Conservation (phyloP, 306 rosid genomes). For the Betula pendula region DNA sequence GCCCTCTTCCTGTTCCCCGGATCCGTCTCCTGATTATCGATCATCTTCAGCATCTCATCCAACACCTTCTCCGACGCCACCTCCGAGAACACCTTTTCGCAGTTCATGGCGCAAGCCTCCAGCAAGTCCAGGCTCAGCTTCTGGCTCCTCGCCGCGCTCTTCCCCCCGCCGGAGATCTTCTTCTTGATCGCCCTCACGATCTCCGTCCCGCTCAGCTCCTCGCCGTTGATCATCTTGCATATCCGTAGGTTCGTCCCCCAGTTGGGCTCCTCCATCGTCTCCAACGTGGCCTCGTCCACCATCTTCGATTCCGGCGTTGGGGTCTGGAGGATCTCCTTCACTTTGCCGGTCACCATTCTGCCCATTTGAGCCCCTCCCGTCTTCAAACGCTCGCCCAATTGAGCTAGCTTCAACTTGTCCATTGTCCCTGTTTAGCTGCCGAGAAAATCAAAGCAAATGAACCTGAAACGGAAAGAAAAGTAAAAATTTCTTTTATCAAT, state of each 20-base stretch:
- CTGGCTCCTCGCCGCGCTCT: slow-evolving; percentile 36
- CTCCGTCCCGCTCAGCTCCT: slow-evolving; percentile 60
- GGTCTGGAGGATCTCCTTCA: slow-evolving; percentile 66
- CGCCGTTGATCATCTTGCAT: slow-evolving; percentile 62
- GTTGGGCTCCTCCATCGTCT: slow-evolving; percentile 59
- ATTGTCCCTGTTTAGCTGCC: slow-evolving; percentile 11
- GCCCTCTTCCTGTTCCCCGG: slow-evolving; percentile 42
- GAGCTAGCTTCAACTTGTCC: slow-evolving; percentile 65
- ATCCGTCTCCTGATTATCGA: slow-evolving; percentile 47
- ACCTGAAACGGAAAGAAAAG: not conserved
- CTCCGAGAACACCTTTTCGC: slow-evolving; percentile 80
- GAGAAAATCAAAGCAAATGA: not conserved
- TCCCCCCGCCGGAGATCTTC: slow-evolving; percentile 48
- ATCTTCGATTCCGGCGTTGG: slow-evolving; percentile 75
- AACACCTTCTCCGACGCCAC: slow-evolving; percentile 78
- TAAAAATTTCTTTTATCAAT: not conserved
- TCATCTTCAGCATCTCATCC: slow-evolving; percentile 60
- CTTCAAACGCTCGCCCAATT: slow-evolving; percentile 66
- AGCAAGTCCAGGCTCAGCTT: slow-evolving; percentile 63
- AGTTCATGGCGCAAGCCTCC: slow-evolving; percentile 71
- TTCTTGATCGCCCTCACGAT: slow-evolving; percentile 63
- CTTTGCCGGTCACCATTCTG: slow-evolving; percentile 59
- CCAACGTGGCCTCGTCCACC: slow-evolving; percentile 76
- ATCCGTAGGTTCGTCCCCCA: slow-evolving; percentile 80
- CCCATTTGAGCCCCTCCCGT: slow-evolving; percentile 78